Evolutionary conservation across 2,329 filamentous ascomycete genomes (phyloP), one percentile per base, ranked within the genome.

Genomic region (Fusarium tupiense): DNA sequence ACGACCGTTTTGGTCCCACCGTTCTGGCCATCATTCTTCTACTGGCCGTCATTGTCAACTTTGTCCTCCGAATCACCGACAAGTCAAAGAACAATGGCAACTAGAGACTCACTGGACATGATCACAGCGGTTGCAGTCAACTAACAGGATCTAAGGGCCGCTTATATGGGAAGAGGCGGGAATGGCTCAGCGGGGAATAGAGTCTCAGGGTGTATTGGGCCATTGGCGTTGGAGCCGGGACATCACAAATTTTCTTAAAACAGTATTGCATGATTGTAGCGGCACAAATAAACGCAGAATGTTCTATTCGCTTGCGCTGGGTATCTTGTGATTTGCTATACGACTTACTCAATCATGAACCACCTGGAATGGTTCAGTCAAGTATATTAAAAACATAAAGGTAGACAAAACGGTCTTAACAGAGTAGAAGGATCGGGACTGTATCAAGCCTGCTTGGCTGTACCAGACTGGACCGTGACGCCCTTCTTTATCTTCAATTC

Each of bases 1-100:
- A 99, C 82, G 96, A 99, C 86, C 91, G 95, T 47, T 95, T 98
- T 79, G 96, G 96, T 13, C 96, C 96, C 10, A 98, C 95, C 1
- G 90, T 98, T 59, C 84, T 99, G 83, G 94, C 96, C 56, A 89
- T 98, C 78, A 93, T 96, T 61, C 86, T 99, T 75, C 85, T 98
- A 78, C 88, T 94, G 54, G 96, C 96, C 20, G 94, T 99, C n/a
- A 87, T 98, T 61, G 94, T 98, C 80, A 99, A 99, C 86, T 98
- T 99, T 82, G 92, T 97, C 43, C 86, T 99, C 81, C 89, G 95
- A 74, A 91, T 95, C 64, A 83, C 78, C 70, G 83, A 84, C 46
- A 80, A 81, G 67, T 81, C 82, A 49, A 83, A 84, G 78, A 84
- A 84, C 80, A 79, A 84, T 49, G 35, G 59, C 53, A 64, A 66